Conservation (phyloP, 352 stramenopile species). For the Phytopythium boreale region DNA sequence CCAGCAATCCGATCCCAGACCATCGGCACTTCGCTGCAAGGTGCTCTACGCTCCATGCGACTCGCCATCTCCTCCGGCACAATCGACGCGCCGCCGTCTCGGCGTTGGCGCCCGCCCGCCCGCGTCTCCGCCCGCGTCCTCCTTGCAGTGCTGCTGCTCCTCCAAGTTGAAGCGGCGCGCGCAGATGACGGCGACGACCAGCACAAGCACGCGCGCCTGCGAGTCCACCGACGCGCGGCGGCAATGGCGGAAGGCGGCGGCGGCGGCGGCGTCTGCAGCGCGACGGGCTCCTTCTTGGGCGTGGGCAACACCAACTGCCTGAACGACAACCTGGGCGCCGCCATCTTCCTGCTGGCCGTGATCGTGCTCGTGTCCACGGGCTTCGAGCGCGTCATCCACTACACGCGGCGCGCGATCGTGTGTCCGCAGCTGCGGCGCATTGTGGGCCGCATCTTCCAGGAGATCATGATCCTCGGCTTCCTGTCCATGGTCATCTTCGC, state of each 20-base stretch:
- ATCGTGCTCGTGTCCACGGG: conserved; percentile 75
- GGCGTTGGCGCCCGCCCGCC: not conserved
- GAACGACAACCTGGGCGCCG: conserved; percentile 64
- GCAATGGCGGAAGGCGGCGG: not conserved
- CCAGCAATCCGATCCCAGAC: not conserved
- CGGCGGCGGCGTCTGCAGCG: not conserved
- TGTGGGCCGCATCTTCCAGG: conserved; percentile 84
- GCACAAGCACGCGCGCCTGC: not conserved
- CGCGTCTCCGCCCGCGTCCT: not conserved
- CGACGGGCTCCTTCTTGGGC: conserved; percentile 56
- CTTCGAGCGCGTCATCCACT: conserved; percentile 54
- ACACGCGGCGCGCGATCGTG: conserved; percentile 46
- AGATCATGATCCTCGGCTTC: conserved; percentile 88
- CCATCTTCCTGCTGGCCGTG: conserved; percentile 70
- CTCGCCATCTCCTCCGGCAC: not conserved
- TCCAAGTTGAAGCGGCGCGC: not conserved
- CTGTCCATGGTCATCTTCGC: conserved; percentile 88
- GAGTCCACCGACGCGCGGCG: conserved; percentile 1
- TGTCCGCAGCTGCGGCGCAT: conserved; percentile 83
- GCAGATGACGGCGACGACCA: not conserved
- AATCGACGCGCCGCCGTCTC: not conserved
- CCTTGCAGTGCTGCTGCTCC: not conserved
- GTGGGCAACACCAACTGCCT: conserved; percentile 81
- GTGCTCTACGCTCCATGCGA: not conserved
- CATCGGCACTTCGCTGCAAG: too few relatives aligned